Conservation (phyloP, 2,329 filamentous ascomycete genomes). For the Rhinocladiella mackenziei region DNA sequence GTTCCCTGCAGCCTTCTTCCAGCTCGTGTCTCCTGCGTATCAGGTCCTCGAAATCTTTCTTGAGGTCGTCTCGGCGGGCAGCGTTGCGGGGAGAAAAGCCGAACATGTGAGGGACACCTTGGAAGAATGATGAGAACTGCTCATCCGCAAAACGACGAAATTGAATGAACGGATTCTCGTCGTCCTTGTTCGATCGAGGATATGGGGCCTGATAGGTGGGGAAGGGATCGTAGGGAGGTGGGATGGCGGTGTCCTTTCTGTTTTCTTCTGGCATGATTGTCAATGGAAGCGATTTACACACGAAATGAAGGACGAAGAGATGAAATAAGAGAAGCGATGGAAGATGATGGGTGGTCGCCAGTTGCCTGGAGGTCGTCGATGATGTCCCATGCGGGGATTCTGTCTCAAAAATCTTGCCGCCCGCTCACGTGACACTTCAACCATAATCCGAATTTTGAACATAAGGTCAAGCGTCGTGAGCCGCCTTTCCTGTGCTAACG, state of each 20-base stretch:
- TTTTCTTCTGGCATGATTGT: constrained; percentile 32
- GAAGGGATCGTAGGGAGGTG: constrained; percentile 30
- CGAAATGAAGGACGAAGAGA: not conserved
- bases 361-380: not conserved
- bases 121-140: constrained; percentile 53
- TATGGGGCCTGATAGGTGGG: constrained; percentile 29
- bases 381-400: constrained; percentile 2
- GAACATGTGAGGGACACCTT: constrained; percentile 41
- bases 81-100: constrained; percentile 8
- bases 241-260: constrained; percentile 13
- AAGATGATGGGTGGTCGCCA: not conserved
- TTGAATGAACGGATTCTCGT: constrained; percentile 55
- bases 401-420: too few species aligned
- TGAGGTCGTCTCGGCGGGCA: constrained; percentile 5
- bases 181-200: constrained; percentile 31
- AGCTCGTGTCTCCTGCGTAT: constrained; percentile 21
- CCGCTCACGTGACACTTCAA: too few species aligned
- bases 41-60: constrained; percentile 19
- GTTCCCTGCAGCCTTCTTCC: constrained; percentile 24
- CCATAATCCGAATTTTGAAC: too few species aligned
- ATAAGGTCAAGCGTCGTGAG: too few species aligned
- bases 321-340: not conserved
- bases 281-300: not conserved
- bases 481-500: too few species aligned
- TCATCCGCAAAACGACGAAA: constrained; percentile 60